phyloP scores from a whole-genome alignment of 768 basidiomycete genomes.

The Agaricus bisporus region DNA sequence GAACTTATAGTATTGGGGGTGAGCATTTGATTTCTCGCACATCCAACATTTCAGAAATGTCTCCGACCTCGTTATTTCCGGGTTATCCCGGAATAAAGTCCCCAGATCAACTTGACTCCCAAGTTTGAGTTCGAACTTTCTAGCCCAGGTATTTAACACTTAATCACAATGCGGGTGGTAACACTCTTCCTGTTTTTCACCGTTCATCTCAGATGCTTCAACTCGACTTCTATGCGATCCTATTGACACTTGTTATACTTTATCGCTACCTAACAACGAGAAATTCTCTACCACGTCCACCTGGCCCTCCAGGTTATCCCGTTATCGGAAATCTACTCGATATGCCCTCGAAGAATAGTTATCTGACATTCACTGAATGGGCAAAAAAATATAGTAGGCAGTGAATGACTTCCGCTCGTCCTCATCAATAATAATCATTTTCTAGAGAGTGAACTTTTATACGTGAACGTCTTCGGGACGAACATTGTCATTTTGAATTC shows the following conservation, averaged over 20 bases:
- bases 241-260: neutral
- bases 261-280: neutral
- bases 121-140: neutral
- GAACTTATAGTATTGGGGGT: too few species aligned
- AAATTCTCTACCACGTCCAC: neutral
- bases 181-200: neutral
- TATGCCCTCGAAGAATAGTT: constrained; percentile 5
- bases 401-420: neutral
- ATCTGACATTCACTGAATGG: constrained; percentile 8
- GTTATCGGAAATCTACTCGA: constrained; percentile 10
- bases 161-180: neutral
- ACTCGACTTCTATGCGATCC: neutral
- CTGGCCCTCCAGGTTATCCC: constrained; percentile 8
- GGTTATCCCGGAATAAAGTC: neutral
- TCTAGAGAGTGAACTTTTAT: constrained; percentile 13
- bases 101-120: neutral
- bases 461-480: constrained; percentile 11
- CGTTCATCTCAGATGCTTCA: neutral
- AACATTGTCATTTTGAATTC: constrained; percentile 43
- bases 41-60: neutral
- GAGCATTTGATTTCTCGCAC: too few species aligned
- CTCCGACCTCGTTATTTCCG: neutral
- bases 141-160: neutral
- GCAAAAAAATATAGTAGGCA: constrained; percentile 10
- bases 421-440: neutral